These are phyloP conservation scores for Aspergillus unguis DNA, from an alignment of 2,329 filamentous ascomycete genomes.

Conservation along the genomic window DNA sequence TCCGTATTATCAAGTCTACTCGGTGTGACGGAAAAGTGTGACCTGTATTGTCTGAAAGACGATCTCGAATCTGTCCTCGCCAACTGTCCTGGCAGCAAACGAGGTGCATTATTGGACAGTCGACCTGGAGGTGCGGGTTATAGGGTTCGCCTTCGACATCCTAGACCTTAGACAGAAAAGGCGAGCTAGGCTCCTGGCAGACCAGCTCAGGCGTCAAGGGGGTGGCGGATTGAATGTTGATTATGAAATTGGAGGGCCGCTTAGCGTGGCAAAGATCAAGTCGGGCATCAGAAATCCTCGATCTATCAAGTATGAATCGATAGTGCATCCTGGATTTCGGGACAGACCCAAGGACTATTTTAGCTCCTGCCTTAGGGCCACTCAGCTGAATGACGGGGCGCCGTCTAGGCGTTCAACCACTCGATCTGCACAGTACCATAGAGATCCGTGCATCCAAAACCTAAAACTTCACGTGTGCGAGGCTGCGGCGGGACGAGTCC, in stretches of 20 bases:
- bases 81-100: no score
- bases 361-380: slow-evolving; percentile 14
- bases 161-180: not conserved
- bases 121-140: not conserved
- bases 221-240: not conserved
- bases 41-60: not conserved
- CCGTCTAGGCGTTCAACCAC: not conserved
- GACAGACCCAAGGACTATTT: slow-evolving; percentile 10
- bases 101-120: not conserved
- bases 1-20: not conserved
- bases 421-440: not conserved
- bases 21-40: not conserved
- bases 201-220: not conserved
- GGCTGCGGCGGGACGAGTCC: slow-evolving; percentile 19
- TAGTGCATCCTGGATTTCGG: slow-evolving; percentile 11
- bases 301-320: slow-evolving; percentile 15
- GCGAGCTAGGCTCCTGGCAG: not conserved
- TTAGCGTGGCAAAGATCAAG: not conserved
- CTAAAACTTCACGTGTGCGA: slow-evolving; percentile 24
- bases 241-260: not conserved
- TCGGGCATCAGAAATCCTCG: slow-evolving; percentile 6
- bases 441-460: slow-evolving; percentile 3
- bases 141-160: not conserved
- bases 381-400: slow-evolving; percentile 8
- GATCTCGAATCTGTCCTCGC: not conserved